phyloP scores from a whole-genome alignment of 371 early-diverging fungal genomes.

The Rhizopus sp. region DNA sequence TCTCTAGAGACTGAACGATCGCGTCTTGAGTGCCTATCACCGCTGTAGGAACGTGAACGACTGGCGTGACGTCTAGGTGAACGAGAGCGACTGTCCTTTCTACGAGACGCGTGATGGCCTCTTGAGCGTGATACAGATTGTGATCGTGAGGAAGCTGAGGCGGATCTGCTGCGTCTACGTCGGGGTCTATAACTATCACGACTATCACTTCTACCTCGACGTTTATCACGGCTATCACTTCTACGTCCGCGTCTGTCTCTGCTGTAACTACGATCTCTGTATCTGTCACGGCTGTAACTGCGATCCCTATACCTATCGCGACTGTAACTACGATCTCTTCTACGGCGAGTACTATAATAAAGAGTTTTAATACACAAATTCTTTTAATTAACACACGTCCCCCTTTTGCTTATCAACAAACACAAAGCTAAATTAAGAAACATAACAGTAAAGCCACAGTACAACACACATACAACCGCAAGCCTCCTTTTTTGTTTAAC shows the following conservation, averaged over 20 bases:
- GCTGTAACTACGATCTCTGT: neutral
- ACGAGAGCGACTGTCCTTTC: conserved; percentile 5
- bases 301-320: neutral
- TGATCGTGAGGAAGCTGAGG: neutral
- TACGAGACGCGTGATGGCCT: neutral
- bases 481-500: conserved; percentile 1
- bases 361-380: neutral
- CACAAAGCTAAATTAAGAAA: neutral
- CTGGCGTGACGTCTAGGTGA: neutral
- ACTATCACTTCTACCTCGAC: conserved; percentile 10
- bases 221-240: conserved; percentile 7
- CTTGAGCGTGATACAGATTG: conserved; percentile 4
- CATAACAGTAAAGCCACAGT: too few relatives aligned
- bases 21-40: too few relatives aligned
- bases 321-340: neutral
- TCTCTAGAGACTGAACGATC: too few relatives aligned
- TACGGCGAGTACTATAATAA: neutral
- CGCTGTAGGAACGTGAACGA: neutral
- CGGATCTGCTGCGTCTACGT: neutral
- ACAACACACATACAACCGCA: neutral
- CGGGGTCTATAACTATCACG: conserved; percentile 7
- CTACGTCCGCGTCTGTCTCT: neutral
- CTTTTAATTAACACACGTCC: neutral
- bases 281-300: conserved; percentile 2
- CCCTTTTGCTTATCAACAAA: neutral